Conservation (phyloP, 2,329 filamentous ascomycete species). For the Colletotrichum simmondsii region DNA sequence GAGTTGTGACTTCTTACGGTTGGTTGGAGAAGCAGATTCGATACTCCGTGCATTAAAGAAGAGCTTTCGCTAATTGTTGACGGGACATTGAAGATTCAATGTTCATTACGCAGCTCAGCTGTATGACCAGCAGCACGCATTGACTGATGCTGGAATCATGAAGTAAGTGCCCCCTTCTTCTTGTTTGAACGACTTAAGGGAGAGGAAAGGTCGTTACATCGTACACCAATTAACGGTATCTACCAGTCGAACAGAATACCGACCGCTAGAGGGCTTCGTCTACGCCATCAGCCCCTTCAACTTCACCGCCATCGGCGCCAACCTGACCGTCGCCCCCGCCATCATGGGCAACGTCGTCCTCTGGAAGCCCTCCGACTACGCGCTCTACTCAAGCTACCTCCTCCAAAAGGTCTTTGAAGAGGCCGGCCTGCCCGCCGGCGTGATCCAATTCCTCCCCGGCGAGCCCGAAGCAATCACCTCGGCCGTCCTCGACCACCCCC, state of each 20-base stretch:
- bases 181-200: too few relatives aligned
- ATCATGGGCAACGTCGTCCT: conserved; percentile 94
- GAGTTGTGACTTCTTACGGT: conserved; percentile 86
- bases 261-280: conserved; percentile 92
- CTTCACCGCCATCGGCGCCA: conserved; percentile 94
- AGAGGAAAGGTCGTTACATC: too few relatives aligned
- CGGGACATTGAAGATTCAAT: conserved; percentile 68
- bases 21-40: too few relatives aligned
- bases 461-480: conserved; percentile 87
- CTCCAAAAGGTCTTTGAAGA: conserved; percentile 93
- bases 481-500: conserved; percentile 77
- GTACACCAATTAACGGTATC: too few relatives aligned
- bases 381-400: conserved; percentile 91
- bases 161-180: conserved; percentile 56
- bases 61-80: too few relatives aligned
- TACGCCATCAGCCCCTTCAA: conserved; percentile 97
- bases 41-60: too few relatives aligned
- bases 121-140: conserved; percentile 86
- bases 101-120: conserved; percentile 93
- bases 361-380: conserved; percentile 96
- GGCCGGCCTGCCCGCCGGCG: conserved; percentile 87
- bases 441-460: conserved; percentile 94
- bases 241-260: conserved; percentile 77
- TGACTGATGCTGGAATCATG: conserved; percentile 88
- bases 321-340: conserved; percentile 84